Percentiles rank a stretch among this genome's conserved stretches.
Conservation (phyloP, 2,329 filamentous ascomycete species). For the Fusarium algeriense region DNA sequence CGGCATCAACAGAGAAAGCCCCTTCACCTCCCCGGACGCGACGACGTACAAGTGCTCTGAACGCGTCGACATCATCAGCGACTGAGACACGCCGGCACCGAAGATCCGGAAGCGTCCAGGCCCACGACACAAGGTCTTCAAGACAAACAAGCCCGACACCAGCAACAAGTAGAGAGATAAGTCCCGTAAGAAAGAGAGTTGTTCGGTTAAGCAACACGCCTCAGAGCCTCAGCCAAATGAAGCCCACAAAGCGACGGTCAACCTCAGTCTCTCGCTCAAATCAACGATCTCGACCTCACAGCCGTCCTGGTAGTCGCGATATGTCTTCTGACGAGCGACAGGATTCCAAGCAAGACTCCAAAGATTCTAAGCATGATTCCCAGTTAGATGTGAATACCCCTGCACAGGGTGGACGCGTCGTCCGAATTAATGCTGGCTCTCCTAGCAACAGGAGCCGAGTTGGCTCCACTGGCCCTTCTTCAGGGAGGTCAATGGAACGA, state of each 20-base stretch:
- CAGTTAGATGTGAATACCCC: slow-evolving; percentile 66
- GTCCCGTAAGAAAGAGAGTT: slow-evolving; percentile 68
- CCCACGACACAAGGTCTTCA: slow-evolving; percentile 53
- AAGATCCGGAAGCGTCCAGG: slow-evolving; percentile 62
- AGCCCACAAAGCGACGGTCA: slow-evolving; percentile 60
- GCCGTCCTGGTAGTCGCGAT: slow-evolving; percentile 58
- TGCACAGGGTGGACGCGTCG: slow-evolving; percentile 62
- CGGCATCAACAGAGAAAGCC: slow-evolving; percentile 56
- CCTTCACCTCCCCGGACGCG: slow-evolving; percentile 63
- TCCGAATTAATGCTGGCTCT: slow-evolving; percentile 67
- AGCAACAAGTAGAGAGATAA: slow-evolving; percentile 59
- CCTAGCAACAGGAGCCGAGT: slow-evolving; percentile 59
- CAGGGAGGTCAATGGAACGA: slow-evolving; percentile 53
- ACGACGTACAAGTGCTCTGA: slow-evolving; percentile 62
- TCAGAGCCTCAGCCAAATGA: slow-evolving; percentile 57
- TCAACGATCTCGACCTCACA: slow-evolving; percentile 50
- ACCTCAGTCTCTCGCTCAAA: slow-evolving; percentile 61
- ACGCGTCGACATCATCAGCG: slow-evolving; percentile 57
- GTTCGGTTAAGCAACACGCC: slow-evolving; percentile 68
- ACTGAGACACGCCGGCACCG: slow-evolving; percentile 60
- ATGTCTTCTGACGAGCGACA: slow-evolving; percentile 56
- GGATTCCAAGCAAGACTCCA: slow-evolving; percentile 44
- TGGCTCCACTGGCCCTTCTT: slow-evolving; percentile 54
- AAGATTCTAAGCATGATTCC: slow-evolving; percentile 44
- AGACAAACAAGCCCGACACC: slow-evolving; percentile 58